Conservation (phyloP, 805 yeast species). For the Candida ulmi region DNA sequence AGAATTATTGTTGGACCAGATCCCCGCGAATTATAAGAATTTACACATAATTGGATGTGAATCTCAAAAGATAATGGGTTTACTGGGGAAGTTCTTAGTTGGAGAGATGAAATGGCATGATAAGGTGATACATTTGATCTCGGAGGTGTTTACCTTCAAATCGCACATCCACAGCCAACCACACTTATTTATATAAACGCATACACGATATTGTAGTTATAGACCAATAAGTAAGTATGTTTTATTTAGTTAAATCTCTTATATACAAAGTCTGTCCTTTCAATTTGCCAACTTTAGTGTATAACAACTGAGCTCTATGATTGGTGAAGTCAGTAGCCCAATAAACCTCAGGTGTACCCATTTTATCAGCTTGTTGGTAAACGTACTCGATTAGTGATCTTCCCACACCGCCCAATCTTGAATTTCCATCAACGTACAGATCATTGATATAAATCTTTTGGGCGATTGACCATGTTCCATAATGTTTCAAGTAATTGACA, state of each 20-base stretch:
- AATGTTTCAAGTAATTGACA: slow-evolving; percentile 42
- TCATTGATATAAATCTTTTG: slow-evolving; percentile 46
- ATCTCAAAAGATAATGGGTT: slow-evolving; percentile 13
- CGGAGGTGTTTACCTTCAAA: slow-evolving; percentile 20
- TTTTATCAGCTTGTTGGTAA: slow-evolving; percentile 40
- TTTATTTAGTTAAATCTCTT: slow-evolving; percentile 11
- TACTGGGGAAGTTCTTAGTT: slow-evolving; percentile 17
- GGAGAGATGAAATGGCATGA: background rate
- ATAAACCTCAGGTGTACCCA: slow-evolving; percentile 37
- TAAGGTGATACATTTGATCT: slow-evolving; percentile 11
- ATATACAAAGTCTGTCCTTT: slow-evolving; percentile 33
- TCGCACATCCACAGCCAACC: no score
- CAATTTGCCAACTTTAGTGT: slow-evolving; percentile 43
- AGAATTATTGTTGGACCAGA: slow-evolving; percentile 5
- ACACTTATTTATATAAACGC: no score
- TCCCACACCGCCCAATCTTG: slow-evolving; percentile 43
- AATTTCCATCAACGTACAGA: slow-evolving; percentile 37
- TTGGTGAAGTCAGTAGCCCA: slow-evolving; percentile 51
- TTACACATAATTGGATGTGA: slow-evolving; percentile 22
- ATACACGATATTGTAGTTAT: no score
- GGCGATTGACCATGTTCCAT: slow-evolving; percentile 43
- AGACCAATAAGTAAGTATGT: no score
- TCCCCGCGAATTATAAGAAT: background rate
- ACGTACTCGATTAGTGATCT: slow-evolving; percentile 43
- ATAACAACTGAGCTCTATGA: slow-evolving; percentile 52